Percentiles rank a stretch among this genome's conserved stretches.
These are phyloP conservation scores for Lasiosphaeria hispida DNA, from an alignment of 495 filamentous ascomycete species.

Conservation along the genomic window DNA sequence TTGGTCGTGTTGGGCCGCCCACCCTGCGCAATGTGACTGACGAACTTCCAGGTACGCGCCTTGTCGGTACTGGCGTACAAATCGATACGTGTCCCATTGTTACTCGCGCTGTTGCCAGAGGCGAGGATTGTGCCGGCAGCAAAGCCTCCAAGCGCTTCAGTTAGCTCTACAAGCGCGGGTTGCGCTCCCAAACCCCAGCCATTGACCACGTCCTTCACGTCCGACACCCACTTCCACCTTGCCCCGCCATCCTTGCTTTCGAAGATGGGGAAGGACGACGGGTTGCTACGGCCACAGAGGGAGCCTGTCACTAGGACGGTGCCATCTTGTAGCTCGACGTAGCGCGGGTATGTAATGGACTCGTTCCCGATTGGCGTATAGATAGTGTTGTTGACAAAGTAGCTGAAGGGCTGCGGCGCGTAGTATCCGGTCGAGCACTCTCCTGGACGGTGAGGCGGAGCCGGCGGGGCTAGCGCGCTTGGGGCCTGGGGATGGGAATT, in stretches of 20 bases:
- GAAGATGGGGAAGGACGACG: conserved; percentile 67
- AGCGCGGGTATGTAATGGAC: conserved; percentile 53
- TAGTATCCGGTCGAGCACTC: too few species aligned
- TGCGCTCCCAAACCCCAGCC: conserved; percentile 65
- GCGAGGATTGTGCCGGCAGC: conserved; percentile 59
- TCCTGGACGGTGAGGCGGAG: too few species aligned
- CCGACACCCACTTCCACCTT: conserved; percentile 61
- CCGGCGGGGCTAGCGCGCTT: too few species aligned
- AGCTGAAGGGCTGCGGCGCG: conserved; percentile 8
- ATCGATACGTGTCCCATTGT: conserved; percentile 58
- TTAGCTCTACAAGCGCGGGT: conserved; percentile 62
- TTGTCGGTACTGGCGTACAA: conserved; percentile 61
- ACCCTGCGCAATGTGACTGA: conserved; percentile 63
- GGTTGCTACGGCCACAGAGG: conserved; percentile 50
- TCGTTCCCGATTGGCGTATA: conserved; percentile 38
- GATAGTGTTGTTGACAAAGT: conserved; percentile 38
- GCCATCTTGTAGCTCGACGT: conserved; percentile 46
- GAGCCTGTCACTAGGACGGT: conserved; percentile 61
- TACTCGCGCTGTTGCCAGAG: conserved; percentile 60
- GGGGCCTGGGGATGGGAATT: too few species aligned
- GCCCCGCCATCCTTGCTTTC: conserved; percentile 58
- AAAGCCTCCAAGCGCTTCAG: conserved; percentile 54
- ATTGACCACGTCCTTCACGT: conserved; percentile 61
- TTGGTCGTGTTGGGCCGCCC: conserved; percentile 60
- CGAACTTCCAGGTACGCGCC: conserved; percentile 62